These are phyloP conservation scores for Orbilia oligospora DNA, from an alignment of 2,329 filamentous ascomycete genomes.

Conservation along the genomic window DNA sequence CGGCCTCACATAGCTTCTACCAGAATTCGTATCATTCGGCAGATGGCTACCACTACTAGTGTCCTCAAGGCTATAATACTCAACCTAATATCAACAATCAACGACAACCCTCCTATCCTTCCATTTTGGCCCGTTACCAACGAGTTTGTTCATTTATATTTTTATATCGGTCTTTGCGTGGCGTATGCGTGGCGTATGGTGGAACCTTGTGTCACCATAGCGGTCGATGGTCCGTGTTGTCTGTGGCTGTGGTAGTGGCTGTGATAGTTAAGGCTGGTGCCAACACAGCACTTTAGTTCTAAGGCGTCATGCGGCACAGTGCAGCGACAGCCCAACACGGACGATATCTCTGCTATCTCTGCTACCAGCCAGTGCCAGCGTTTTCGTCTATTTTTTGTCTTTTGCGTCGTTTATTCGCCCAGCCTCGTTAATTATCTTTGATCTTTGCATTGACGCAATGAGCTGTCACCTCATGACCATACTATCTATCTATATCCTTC, in stretches of 20 bases:
- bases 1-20: background rate
- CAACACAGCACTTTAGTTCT: background rate
- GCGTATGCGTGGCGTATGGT: conserved; percentile 16
- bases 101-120: too few relatives aligned
- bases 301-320: conserved; percentile 3
- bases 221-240: conserved; percentile 20
- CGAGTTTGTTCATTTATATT: too few relatives aligned
- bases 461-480: conserved; percentile 43
- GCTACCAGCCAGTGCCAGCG: background rate
- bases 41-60: background rate
- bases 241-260: conserved; percentile 15
- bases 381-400: conserved; percentile 5
- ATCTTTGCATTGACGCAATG: conserved; percentile 35
- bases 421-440: conserved; percentile 44
- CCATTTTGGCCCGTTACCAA: background rate
- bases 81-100: background rate
- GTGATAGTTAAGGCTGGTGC: conserved; percentile 11
- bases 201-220: conserved; percentile 29
- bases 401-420: conserved; percentile 41
- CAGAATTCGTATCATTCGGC: background rate
- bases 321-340: too few relatives aligned
- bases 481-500: conserved; percentile 25
- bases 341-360: too few relatives aligned
- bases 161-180: background rate
- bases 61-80: background rate